Percentiles rank a stretch among this genome's conserved stretches.
These are phyloP conservation scores for Monosporozyma solicola DNA, from an alignment of 805 yeast species.

Conservation along the genomic window DNA sequence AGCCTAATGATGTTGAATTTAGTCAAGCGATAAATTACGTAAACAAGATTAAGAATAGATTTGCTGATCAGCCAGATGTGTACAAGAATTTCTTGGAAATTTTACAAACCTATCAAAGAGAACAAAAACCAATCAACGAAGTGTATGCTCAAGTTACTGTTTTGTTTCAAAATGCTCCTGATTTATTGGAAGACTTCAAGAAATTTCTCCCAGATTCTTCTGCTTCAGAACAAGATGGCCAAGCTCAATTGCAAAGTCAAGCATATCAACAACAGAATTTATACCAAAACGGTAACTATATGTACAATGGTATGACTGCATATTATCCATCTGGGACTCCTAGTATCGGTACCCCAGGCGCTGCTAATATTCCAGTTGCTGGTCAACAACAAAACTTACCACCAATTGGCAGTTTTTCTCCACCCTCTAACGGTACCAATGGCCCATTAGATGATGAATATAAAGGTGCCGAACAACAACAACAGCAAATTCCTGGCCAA, in stretches of 20 bases:
- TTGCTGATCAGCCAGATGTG: conserved; percentile 88
- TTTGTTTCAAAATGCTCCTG: conserved; percentile 88
- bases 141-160: conserved; percentile 90
- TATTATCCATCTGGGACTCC: conserved; percentile 2
- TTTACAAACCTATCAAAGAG: conserved; percentile 92
- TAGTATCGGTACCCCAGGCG: neutral
- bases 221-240: conserved; percentile 2
- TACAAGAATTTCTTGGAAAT: conserved; percentile 92
- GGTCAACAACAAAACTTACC: conserved; percentile 25
- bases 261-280: neutral
- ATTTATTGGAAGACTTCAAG: conserved; percentile 86
- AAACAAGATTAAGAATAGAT: conserved; percentile 89
- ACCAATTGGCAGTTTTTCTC: conserved; percentile 32
- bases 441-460: conserved; percentile 6
- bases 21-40: conserved; percentile 96
- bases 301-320: conserved; percentile 4
- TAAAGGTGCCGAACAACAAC: conserved; percentile 4
- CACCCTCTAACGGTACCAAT: conserved; percentile 28
- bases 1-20: conserved; percentile 74
- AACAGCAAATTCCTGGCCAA: conserved; percentile 9
- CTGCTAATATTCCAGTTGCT: neutral
- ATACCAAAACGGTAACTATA: neutral
- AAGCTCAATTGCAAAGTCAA: conserved; percentile 8
- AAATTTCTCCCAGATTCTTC: conserved; percentile 79
- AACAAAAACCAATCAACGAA: conserved; percentile 89